Evolutionary conservation across 345 rosid genomes (phyloP).

Genomic region (Turritis glabra): DNA sequence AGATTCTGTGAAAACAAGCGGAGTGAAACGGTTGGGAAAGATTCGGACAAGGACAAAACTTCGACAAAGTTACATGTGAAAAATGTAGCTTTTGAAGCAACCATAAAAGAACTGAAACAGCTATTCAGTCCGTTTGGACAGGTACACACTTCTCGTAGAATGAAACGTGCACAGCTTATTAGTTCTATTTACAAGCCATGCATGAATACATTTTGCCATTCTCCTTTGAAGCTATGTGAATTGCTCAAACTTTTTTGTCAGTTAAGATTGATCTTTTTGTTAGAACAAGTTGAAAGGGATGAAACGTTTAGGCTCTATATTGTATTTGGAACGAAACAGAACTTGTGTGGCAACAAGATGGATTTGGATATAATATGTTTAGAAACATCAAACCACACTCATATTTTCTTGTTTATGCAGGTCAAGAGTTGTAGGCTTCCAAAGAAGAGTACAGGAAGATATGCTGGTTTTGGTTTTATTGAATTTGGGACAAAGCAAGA

Average conservation of each 20-base stretch:
- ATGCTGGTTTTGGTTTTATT: slow-evolving; percentile 81
- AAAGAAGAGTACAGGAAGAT: slow-evolving; percentile 54
- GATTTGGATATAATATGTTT: no score
- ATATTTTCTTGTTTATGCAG: slow-evolving; percentile 40
- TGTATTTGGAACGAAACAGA: no score
- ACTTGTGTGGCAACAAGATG: no score
- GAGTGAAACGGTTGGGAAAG: slow-evolving; percentile 53
- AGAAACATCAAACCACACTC: not conserved
- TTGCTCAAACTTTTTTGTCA: no score
- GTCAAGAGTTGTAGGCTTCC: slow-evolving; percentile 85
- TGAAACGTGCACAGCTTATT: no score
- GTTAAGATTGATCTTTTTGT: no score
- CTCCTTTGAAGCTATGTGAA: no score
- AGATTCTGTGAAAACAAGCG: slow-evolving; percentile 72
- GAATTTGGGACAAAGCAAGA: slow-evolving; percentile 89
- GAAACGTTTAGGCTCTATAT: no score
- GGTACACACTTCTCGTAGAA: slow-evolving; percentile 52
- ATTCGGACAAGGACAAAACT: slow-evolving; percentile 57
- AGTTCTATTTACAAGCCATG: no score
- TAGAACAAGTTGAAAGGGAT: no score
- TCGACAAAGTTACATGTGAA: slow-evolving; percentile 76
- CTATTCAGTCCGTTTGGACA: slow-evolving; percentile 93
- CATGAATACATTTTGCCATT: no score
- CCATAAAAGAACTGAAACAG: slow-evolving; percentile 82
- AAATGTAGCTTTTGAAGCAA: slow-evolving; percentile 96